Evolutionary conservation across 2,329 filamentous ascomycete species (phyloP).

Genomic region (Alternaria hordeiaustralica): DNA sequence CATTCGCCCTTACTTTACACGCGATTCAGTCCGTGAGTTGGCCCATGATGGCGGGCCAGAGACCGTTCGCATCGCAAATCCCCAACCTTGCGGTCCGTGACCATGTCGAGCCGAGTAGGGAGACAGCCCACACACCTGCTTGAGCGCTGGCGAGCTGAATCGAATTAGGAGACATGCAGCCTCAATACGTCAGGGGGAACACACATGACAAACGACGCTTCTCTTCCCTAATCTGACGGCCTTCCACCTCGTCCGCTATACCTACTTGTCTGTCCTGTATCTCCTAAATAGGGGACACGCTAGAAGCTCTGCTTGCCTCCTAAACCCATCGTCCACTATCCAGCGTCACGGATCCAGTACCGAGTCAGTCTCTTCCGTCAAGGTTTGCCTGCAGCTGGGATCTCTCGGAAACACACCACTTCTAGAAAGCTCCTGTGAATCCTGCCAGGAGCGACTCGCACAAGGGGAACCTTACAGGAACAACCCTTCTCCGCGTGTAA

Average conservation of each 20-base stretch:
- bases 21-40: slow-evolving; percentile 4
- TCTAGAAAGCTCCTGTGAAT: slow-evolving; percentile 6
- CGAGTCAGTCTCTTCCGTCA: slow-evolving; percentile 24
- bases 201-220: background rate
- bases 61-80: slow-evolving; percentile 27
- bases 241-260: slow-evolving; percentile 2
- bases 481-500: background rate
- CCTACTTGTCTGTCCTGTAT: slow-evolving; percentile 6
- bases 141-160: slow-evolving; percentile 3
- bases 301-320: slow-evolving; percentile 26
- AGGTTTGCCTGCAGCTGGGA: slow-evolving; percentile 22
- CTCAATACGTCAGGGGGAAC: slow-evolving; percentile 3
- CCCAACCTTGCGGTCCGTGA: slow-evolving; percentile 11
- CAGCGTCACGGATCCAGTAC: slow-evolving; percentile 9
- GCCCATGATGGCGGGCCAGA: slow-evolving; percentile 23
- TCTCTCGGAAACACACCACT: slow-evolving; percentile 6
- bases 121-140: slow-evolving; percentile 4
- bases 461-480: background rate
- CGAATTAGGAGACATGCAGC: slow-evolving; percentile 14
- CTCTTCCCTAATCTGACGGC: background rate
- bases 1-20: slow-evolving; percentile 29
- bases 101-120: slow-evolving; percentile 9
- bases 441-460: background rate
- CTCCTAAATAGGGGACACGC: slow-evolving; percentile 22
- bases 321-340: slow-evolving; percentile 13